Evolutionary conservation across 2,329 filamentous ascomycete genomes (phyloP), one percentile per base, ranked within the genome.

Genomic region (Dothideomycetes sp.): DNA sequence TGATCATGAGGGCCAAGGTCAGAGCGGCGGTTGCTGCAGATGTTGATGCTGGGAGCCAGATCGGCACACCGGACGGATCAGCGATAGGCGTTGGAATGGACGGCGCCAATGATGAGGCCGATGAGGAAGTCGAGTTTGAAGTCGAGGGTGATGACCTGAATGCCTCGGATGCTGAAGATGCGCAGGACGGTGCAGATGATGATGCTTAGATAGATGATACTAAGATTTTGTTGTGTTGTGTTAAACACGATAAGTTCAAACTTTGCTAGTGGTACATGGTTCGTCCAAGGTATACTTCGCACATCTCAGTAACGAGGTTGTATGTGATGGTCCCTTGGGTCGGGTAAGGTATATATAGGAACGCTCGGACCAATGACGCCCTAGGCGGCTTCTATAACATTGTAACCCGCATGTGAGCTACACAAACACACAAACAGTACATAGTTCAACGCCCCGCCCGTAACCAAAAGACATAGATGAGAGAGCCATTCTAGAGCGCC

Each of bases 161-260:
- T 35, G 33, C 14, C 11, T 17, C 14, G 9, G 41, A 43, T 29
- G 41, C 7, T 11, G 27, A 34, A 7, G 12, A 33, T 9, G 2
- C 14, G 3, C 17, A 9, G 11, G 14, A 36, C 9, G 29, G 17
- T 10, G 15, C 32, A 19, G 15, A 31, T 17, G 36, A 18, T 10
- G 37, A 33, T n/a, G n/a, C n/a, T n/a, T n/a, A n/a, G n/a, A n/a
- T n/a, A n/a, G n/a, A n/a, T n/a, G n/a, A n/a, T n/a, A n/a, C n/a
- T n/a, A n/a, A n/a, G n/a, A n/a, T n/a, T n/a, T n/a, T n/a, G 64
- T 75, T 0, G 77, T 96, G 33, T 81, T 87, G 0, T 64, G 68
- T 34, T 72, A 79, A 40, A 80, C 80, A 12, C 71, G 24, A 29
- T 9, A 8, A 9, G 24, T 14, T 32, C 30, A 32, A 32, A n/a